Conservation (phyloP, 352 stramenopile genomes). For the Globisporangium solare region DNA sequence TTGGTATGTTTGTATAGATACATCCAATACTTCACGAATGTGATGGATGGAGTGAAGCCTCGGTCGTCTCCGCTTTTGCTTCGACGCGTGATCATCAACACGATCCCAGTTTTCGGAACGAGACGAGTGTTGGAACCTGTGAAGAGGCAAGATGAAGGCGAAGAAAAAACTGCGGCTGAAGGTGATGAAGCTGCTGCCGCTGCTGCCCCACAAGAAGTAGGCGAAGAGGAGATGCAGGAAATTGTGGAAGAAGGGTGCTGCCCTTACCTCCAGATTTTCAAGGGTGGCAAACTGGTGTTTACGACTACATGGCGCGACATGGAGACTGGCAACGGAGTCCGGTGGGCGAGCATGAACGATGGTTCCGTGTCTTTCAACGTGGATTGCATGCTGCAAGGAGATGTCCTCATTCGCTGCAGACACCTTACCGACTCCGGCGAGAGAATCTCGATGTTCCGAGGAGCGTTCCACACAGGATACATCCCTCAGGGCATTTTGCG, state of each 20-base stretch:
- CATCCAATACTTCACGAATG: constrained; percentile 97
- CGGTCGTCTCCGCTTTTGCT: constrained; percentile 92
- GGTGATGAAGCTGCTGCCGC: constrained; percentile 23
- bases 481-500: constrained; percentile 93
- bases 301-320: constrained; percentile 90
- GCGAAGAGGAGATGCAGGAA: constrained; percentile 52
- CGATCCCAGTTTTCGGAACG: constrained; percentile 84
- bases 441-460: constrained; percentile 96
- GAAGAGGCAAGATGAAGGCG: constrained; percentile 30
- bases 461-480: constrained; percentile 98
- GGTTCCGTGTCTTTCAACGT: constrained; percentile 93
- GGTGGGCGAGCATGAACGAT: constrained; percentile 88
- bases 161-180: constrained; percentile 18
- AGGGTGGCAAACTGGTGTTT: constrained; percentile 94
- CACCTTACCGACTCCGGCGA: constrained; percentile 89
- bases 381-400: constrained; percentile 95
- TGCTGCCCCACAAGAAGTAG: constrained; percentile 12
- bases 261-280: constrained; percentile 98
- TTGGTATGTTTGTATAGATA: constrained; percentile 64
- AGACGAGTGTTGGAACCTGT: constrained; percentile 51
- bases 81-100: constrained; percentile 95
- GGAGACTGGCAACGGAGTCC: constrained; percentile 83
- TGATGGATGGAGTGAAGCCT: constrained; percentile 95
- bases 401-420: constrained; percentile 95
- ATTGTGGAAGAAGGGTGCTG: constrained; percentile 89